Evolutionary conservation across 306 rosid species (phyloP).

Genomic region (Rosa persica): DNA sequence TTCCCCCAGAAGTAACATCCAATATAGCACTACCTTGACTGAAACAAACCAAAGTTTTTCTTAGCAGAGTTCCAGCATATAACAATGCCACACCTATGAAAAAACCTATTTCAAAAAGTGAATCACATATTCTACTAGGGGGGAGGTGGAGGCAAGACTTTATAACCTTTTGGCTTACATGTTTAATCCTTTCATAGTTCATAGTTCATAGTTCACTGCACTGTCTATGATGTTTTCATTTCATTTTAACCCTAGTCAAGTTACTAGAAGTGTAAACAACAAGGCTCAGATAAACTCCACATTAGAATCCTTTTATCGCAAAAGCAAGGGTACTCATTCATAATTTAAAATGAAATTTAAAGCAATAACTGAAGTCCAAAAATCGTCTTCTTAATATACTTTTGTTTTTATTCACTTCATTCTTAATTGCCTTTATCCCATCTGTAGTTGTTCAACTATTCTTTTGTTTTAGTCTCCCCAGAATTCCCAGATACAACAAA

Average conservation of each 20-base stretch:
- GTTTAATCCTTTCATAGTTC: neutral
- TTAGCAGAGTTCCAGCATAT: conserved; percentile 18
- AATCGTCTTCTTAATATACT: neutral
- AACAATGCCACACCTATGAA: neutral
- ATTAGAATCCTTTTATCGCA: neutral
- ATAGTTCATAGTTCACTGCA: neutral
- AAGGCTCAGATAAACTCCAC: neutral
- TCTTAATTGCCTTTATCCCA: neutral
- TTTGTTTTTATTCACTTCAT: neutral
- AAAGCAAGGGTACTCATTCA: neutral
- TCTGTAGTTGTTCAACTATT: conserved; percentile 3
- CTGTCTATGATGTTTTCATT: neutral
- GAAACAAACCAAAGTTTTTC: conserved; percentile 41
- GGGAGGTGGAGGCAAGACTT: neutral
- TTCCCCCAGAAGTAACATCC: conserved; percentile 76
- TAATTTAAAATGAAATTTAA: neutral
- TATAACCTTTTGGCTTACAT: neutral
- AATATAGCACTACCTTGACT: conserved; percentile 86
- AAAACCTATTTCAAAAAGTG: neutral
- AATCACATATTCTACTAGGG: neutral
- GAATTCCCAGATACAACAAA: neutral
- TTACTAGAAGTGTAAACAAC: neutral
- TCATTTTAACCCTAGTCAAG: conserved; percentile 3
- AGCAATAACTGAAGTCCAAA: neutral
- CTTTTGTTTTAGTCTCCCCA: neutral